These are phyloP conservation scores for Penicillium atrosanguineum DNA, from an alignment of 495 filamentous ascomycete genomes.

Conservation along the genomic window DNA sequence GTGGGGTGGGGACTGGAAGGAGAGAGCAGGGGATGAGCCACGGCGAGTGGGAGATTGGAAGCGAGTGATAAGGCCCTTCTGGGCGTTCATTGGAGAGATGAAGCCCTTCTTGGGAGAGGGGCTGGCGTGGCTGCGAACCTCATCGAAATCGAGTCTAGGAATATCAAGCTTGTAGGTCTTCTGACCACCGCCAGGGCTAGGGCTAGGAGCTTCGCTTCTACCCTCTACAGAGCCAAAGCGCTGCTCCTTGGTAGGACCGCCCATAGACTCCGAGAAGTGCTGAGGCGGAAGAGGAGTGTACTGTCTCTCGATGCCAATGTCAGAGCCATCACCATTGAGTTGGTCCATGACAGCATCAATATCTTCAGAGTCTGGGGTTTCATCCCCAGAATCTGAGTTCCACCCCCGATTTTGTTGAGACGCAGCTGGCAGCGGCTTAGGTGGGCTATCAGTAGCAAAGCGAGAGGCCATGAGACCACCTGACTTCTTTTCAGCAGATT, in stretches of 20 bases:
- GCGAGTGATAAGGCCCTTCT: conserved; percentile 34
- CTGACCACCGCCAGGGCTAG: conserved; percentile 63
- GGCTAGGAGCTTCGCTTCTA: conserved; percentile 72
- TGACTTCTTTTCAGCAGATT: conserved; percentile 1
- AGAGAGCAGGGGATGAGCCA: not conserved
- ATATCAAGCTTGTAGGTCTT: conserved; percentile 43
- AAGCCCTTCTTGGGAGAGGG: conserved; percentile 40
- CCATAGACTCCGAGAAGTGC: conserved; percentile 31
- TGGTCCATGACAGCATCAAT: conserved; percentile 85
- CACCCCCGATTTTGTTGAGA: conserved; percentile 13
- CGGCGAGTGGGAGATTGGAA: conserved; percentile 45
- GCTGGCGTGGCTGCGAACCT: conserved; percentile 36
- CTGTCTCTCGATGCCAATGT: conserved; percentile 66
- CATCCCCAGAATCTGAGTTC: conserved; percentile 27
- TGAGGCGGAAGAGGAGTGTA: conserved; percentile 36
- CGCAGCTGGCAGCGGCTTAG: conserved; percentile 15
- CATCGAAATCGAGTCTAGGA: conserved; percentile 43
- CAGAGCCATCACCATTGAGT: conserved; percentile 64
- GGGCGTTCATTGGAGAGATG: conserved; percentile 25
- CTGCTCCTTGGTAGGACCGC: conserved; percentile 52
- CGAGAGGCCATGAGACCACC: conserved; percentile 40
- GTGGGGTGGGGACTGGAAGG: conserved; percentile 15
- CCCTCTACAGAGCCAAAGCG: conserved; percentile 53
- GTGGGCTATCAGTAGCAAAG: conserved; percentile 32
- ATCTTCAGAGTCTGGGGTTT: conserved; percentile 66